A percentile compares a stretch with the other conserved stretches of the same genome.
These are phyloP conservation scores for Escallonia herrerae DNA, from an alignment of 129 eudicot genomes.

Conservation along the genomic window DNA sequence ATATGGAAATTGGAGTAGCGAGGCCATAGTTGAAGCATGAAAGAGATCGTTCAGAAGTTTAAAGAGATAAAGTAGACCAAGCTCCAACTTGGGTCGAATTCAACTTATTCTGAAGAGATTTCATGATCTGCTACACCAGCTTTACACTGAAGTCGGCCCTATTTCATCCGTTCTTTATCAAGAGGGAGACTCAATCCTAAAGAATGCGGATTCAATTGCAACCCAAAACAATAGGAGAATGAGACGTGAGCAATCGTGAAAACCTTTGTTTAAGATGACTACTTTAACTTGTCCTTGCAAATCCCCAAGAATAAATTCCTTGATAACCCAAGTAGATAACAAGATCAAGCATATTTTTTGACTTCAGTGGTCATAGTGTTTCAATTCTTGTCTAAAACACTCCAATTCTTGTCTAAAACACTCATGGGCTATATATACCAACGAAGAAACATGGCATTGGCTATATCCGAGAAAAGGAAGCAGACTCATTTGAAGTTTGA, in stretches of 20 bases:
- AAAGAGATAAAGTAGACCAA: too few relatives aligned
- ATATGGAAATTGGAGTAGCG: too few relatives aligned
- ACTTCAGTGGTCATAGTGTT: too few relatives aligned
- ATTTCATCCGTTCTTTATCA: too few relatives aligned
- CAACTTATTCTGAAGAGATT: neutral
- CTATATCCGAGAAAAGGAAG: neutral
- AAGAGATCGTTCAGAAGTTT: too few relatives aligned
- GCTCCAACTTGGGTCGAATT: neutral
- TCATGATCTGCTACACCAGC: neutral
- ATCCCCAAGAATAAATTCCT: constrained; percentile 2
- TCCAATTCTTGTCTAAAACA: neutral
- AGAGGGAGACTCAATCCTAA: neutral
- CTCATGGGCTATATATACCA: constrained; percentile 5
- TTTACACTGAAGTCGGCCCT: neutral
- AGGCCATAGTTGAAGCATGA: too few relatives aligned
- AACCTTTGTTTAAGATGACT: too few relatives aligned
- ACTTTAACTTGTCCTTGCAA: neutral
- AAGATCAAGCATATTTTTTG: neutral
- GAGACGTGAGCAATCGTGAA: too few relatives aligned
- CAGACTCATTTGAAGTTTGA: neutral
- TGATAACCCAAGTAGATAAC: neutral
- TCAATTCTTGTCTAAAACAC: too few relatives aligned
- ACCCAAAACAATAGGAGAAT: too few relatives aligned
- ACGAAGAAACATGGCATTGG: too few relatives aligned
- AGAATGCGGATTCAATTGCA: too few relatives aligned